Evolutionary conservation across 768 basidiomycete genomes (phyloP).

Genomic region (Tubosaeta brunneosetosa): DNA sequence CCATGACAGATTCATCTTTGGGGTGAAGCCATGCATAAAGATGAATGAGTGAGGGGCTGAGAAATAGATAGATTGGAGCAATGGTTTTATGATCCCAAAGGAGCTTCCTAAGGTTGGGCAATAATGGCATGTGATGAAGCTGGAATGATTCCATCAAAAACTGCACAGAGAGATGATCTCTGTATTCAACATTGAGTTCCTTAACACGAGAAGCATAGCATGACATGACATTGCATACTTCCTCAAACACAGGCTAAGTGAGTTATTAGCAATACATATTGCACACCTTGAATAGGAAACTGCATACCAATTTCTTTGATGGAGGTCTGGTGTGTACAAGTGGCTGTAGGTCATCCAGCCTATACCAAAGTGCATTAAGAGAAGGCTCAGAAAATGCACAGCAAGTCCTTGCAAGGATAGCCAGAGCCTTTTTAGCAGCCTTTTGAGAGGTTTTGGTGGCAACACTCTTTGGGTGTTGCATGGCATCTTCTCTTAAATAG

Average conservation of each 20-base stretch:
- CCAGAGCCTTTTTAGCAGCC: not conserved
- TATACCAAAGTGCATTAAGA: constrained; percentile 13
- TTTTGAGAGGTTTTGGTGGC: not conserved
- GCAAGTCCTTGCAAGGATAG: not conserved
- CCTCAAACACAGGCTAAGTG: not conserved
- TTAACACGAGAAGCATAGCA: not conserved
- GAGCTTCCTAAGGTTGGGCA: not conserved
- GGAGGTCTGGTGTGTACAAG: not conserved
- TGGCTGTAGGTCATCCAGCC: constrained; percentile 3
- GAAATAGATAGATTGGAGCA: not conserved
- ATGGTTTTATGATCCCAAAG: not conserved
- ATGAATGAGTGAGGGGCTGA: not conserved
- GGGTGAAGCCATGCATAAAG: not conserved
- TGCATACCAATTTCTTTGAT: not conserved
- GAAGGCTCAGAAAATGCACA: constrained; percentile 1
- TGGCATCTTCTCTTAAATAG: not conserved
- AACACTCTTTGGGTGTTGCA: not conserved
- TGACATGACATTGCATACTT: not conserved
- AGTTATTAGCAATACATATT: not conserved
- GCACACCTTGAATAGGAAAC: not conserved
- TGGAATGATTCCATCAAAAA: not conserved
- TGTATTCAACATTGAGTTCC: not conserved
- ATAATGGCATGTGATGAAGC: not conserved
- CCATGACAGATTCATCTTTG: not conserved
- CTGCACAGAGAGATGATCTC: too few relatives aligned